Conservation (phyloP, 2,329 filamentous ascomycete genomes). For the Trichoderma asperellum region DNA sequence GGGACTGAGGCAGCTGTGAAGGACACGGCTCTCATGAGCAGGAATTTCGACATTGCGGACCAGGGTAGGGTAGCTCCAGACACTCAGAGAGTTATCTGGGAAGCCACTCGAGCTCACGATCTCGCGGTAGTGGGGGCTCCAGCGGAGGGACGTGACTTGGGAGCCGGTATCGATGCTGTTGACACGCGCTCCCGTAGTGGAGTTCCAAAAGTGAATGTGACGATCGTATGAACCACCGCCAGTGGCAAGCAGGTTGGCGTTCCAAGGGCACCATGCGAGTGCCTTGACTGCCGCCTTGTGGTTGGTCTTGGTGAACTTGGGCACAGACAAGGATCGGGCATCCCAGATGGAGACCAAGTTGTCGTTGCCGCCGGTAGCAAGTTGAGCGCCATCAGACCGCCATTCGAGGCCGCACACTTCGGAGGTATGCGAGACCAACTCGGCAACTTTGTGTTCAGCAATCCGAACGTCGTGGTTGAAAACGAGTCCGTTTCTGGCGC, state of each 20-base stretch:
- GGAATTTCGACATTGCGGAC: constrained; percentile 98
- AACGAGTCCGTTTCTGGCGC: constrained; percentile 90
- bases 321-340: constrained; percentile 85
- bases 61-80: constrained; percentile 97
- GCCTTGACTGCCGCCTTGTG: constrained; percentile 99
- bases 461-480: constrained; percentile 99
- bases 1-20: constrained; percentile 95
- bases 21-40: constrained; percentile 92
- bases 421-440: constrained; percentile 94
- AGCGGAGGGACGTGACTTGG: constrained; percentile 93
- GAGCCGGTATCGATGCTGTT: constrained; percentile 99
- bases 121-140: constrained; percentile 97
- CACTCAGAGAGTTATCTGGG: constrained; percentile 98
- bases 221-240: constrained; percentile 95
- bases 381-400: constrained; percentile 93
- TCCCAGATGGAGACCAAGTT: constrained; percentile 99
- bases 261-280: constrained; percentile 98
- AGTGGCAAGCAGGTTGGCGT: constrained; percentile 93
- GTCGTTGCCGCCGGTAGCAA: constrained; percentile 97
- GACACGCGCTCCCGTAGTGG: constrained; percentile 92
- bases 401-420: constrained; percentile 98
- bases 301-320: constrained; percentile 99
- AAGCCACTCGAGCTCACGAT: constrained; percentile 97
- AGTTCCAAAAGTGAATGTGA: constrained; percentile 99
- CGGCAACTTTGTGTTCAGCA: constrained; percentile 95